Percentiles rank a stretch among this genome's conserved stretches.
phyloP scores from a whole-genome alignment of 495 filamentous ascomycete genomes.

The Trypethelium eluteriae region DNA sequence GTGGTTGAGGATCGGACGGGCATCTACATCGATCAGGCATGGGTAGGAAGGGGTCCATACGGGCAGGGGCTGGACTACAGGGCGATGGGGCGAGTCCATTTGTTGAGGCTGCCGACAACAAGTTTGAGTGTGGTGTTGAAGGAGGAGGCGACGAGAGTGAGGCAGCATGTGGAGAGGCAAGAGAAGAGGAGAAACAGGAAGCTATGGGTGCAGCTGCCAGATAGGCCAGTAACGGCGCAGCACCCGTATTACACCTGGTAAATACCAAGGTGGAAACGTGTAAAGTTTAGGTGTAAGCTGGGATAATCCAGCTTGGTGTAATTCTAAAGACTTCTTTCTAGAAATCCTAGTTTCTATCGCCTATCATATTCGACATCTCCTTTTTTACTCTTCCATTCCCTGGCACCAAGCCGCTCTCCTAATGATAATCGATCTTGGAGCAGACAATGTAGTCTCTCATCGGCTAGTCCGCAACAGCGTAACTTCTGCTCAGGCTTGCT shows the following conservation, averaged over 20 bases:
- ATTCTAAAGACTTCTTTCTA: neutral
- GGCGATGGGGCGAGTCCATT: conserved; percentile 58
- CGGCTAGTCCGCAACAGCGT: neutral
- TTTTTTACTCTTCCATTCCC: no score
- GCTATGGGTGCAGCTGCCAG: conserved; percentile 79
- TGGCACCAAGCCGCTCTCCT: no score
- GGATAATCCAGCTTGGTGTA: neutral
- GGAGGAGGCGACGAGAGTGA: conserved; percentile 80
- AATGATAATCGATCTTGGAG: no score
- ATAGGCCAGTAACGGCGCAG: conserved; percentile 68
- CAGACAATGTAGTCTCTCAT: neutral
- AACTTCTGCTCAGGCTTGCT: neutral
- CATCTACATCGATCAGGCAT: conserved; percentile 84
- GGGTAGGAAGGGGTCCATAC: conserved; percentile 72
- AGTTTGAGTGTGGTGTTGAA: conserved; percentile 74
- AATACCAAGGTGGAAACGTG: neutral
- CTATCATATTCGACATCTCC: neutral
- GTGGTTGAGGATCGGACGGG: conserved; percentile 57
- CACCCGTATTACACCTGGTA: conserved; percentile 87
- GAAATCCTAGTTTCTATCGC: neutral
- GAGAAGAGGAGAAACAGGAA: conserved; percentile 61
- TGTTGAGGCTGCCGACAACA: conserved; percentile 58
- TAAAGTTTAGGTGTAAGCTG: neutral
- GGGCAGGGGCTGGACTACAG: conserved; percentile 51
- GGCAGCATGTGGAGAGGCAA: conserved; percentile 66